phyloP scores from a whole-genome alignment of 2,329 filamentous ascomycete species.

The Sarocladium kiliense region DNA sequence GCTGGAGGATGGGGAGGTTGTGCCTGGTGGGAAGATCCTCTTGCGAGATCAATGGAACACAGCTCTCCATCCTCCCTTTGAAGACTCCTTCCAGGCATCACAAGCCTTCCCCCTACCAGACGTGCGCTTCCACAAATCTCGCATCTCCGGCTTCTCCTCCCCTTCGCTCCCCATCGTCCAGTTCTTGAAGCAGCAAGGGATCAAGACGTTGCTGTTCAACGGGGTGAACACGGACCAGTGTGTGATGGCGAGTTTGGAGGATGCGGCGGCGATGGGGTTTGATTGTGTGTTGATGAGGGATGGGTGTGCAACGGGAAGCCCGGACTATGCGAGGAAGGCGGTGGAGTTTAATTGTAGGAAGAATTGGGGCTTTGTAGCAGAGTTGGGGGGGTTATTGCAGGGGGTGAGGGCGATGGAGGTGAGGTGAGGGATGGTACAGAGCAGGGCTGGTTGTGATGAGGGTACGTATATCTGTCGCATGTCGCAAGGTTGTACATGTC shows the following conservation, averaged over 20 bases:
- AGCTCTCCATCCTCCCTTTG: conserved; percentile 40
- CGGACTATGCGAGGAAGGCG: conserved; percentile 1
- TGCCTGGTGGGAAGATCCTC: conserved; percentile 34
- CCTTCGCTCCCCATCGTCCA: conserved; percentile 34
- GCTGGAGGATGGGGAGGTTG: conserved; percentile 9
- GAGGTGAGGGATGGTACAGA: no score
- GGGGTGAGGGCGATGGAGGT: not conserved
- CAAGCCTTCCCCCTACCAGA: conserved; percentile 29
- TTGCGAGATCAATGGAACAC: conserved; percentile 54
- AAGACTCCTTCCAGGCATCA: conserved; percentile 24
- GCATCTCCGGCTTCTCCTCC: conserved; percentile 53
- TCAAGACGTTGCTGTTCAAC: conserved; percentile 47
- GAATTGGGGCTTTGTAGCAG: conserved; percentile 1
- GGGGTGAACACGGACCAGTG: conserved; percentile 61
- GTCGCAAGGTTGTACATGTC: no score
- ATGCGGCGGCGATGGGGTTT: conserved; percentile 51
- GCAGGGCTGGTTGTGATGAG: no score
- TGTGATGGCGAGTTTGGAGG: conserved; percentile 49
- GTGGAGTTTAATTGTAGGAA: conserved; percentile 3
- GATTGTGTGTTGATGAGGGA: conserved; percentile 44
- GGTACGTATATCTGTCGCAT: no score
- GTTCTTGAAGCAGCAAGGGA: conserved; percentile 31
- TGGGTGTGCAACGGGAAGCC: not conserved
- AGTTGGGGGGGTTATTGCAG: not conserved
- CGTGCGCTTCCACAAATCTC: conserved; percentile 49